These are phyloP conservation scores for Puccinia hordei DNA, from an alignment of 1,284 basidiomycete species.

Conservation along the genomic window DNA sequence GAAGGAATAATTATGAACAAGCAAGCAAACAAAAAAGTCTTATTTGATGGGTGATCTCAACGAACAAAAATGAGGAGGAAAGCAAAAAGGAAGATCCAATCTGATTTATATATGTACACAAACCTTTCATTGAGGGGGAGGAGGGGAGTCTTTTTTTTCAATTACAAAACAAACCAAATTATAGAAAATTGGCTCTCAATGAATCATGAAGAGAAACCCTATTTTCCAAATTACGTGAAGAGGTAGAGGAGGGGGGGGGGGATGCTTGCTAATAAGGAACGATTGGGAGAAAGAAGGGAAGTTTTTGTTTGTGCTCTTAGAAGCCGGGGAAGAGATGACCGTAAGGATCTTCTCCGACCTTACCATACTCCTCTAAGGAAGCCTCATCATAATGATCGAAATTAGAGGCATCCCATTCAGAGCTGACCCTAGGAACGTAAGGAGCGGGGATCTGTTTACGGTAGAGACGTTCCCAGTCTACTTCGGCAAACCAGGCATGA, in stretches of 20 bases:
- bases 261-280: background rate
- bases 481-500: slow-evolving; percentile 58
- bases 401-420: slow-evolving; percentile 1
- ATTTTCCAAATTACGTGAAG: background rate
- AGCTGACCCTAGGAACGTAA: background rate
- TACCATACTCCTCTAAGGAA: slow-evolving; percentile 68
- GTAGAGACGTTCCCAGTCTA: slow-evolving; percentile 56
- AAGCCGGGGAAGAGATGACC: slow-evolving; percentile 70
- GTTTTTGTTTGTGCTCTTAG: slow-evolving; percentile 58
- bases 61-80: no score
- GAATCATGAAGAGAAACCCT: no score
- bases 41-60: no score
- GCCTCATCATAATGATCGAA: slow-evolving; percentile 69
- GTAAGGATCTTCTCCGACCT: slow-evolving; percentile 65
- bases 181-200: no score
- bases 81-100: no score
- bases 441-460: slow-evolving; percentile 53
- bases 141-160: no score
- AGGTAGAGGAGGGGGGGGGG: background rate
- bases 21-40: no score
- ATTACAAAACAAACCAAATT: no score
- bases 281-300: background rate
- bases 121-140: no score
- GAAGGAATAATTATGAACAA: no score
- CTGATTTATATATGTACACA: no score